Percentiles rank a stretch among this genome's conserved stretches.
phyloP scores from a whole-genome alignment of 495 filamentous ascomycete species.

The Penicilliopsis zonata region DNA sequence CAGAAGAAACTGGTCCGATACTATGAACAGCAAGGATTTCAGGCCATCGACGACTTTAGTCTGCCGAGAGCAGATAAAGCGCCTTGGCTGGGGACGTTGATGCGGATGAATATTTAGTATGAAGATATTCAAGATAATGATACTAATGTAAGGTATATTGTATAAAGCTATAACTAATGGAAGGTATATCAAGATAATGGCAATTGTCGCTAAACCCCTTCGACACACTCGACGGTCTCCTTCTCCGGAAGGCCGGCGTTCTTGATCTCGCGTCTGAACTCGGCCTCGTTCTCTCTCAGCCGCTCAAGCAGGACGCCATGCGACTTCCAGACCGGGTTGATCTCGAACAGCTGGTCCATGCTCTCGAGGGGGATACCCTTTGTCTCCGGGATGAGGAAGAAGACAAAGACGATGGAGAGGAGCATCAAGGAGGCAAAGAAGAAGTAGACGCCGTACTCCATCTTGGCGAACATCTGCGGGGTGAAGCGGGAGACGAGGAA shows the following conservation, averaged over 20 bases:
- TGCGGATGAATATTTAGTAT: too few relatives aligned
- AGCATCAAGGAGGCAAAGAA: conserved; percentile 68
- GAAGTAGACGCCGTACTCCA: conserved; percentile 66
- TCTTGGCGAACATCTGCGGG: conserved; percentile 60
- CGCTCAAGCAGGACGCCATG: conserved; percentile 37
- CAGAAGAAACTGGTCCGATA: too few relatives aligned
- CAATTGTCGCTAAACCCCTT: too few relatives aligned
- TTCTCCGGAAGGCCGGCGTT: conserved; percentile 13
- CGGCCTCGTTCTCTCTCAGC: conserved; percentile 35
- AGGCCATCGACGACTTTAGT: too few relatives aligned
- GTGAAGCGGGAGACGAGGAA: conserved; percentile 64
- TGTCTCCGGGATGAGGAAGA: conserved; percentile 57
- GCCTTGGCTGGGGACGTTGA: too few relatives aligned
- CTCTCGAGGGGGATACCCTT: conserved; percentile 42
- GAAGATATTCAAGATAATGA: too few relatives aligned
- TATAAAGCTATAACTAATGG: too few relatives aligned
- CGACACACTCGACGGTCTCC: too few relatives aligned
- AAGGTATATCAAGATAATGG: too few relatives aligned
- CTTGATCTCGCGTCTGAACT: conserved; percentile 39
- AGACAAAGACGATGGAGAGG: conserved; percentile 52
- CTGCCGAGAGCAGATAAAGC: too few relatives aligned
- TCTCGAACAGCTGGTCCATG: conserved; percentile 46
- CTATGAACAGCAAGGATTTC: too few relatives aligned
- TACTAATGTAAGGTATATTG: too few relatives aligned
- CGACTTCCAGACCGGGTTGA: conserved; percentile 41